phyloP scores from a whole-genome alignment of 805 yeast species.

The Diddensiella santjacobensis region DNA sequence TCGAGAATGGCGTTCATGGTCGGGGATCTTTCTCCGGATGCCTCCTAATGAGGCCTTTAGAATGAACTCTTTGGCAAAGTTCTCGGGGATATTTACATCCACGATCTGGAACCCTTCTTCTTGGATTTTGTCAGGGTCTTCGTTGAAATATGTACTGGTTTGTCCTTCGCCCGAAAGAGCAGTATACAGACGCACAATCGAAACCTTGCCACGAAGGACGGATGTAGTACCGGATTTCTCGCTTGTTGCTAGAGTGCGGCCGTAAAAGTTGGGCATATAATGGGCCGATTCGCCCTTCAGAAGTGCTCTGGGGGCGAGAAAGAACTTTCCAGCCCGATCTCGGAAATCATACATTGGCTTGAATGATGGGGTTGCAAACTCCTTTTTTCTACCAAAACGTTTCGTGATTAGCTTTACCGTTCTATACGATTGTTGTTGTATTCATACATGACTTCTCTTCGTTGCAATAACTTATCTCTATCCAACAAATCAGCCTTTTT shows the following conservation, averaged over 20 bases:
- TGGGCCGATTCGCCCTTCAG: constrained; percentile 69
- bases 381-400: constrained; percentile 47
- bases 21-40: constrained; percentile 44
- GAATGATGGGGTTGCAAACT: constrained; percentile 65
- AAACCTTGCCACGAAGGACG: constrained; percentile 47
- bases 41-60: constrained; percentile 50
- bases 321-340: constrained; percentile 80
- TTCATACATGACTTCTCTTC: constrained; percentile 45
- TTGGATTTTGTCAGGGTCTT: constrained; percentile 40
- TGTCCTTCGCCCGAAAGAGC: constrained; percentile 69
- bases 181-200: constrained; percentile 62
- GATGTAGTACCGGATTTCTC: constrained; percentile 34
- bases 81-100: constrained; percentile 74
- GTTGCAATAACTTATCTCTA: constrained; percentile 43
- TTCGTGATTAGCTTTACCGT: no score
- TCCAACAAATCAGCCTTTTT: constrained; percentile 47
- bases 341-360: constrained; percentile 60
- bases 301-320: constrained; percentile 73
- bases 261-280: constrained; percentile 78
- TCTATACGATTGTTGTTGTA: no score
- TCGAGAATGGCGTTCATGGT: constrained; percentile 45
- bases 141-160: constrained; percentile 55
- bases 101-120: constrained; percentile 56
- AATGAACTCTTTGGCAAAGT: constrained; percentile 60
- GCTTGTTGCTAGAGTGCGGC: constrained; percentile 43